A percentile compares a stretch with the other conserved stretches of the same genome.
These are phyloP conservation scores for Fusarium circinatum DNA, from an alignment of 2,329 filamentous ascomycete genomes.

Conservation along the genomic window DNA sequence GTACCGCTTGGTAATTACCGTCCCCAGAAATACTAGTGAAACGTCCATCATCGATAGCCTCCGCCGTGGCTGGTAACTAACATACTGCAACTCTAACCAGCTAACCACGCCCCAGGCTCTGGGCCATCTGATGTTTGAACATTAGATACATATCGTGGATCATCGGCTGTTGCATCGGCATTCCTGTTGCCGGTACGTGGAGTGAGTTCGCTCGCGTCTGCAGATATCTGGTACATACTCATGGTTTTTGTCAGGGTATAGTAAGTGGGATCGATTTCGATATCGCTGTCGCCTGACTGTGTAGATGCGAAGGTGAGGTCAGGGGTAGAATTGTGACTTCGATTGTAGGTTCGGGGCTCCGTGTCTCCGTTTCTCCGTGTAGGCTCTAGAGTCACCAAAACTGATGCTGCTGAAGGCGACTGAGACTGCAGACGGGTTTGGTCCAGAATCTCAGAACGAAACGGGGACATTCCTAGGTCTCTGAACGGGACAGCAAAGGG, in stretches of 20 bases:
- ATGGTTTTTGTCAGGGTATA: neutral
- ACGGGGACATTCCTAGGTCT: neutral
- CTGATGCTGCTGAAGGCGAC: neutral
- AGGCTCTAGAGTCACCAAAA: neutral
- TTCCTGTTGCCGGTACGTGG: slow-evolving; percentile 4
- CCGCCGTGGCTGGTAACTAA: neutral
- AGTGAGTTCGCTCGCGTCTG: neutral
- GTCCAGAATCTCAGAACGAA: neutral
- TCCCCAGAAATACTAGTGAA: slow-evolving; percentile 20
- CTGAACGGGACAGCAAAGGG: neutral
- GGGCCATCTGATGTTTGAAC: neutral
- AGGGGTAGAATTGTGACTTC: slow-evolving; percentile 4
- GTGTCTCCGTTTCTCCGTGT: neutral
- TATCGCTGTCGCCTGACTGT: neutral
- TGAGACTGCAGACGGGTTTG: neutral
- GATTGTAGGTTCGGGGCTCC: neutral
- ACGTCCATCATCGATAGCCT: slow-evolving; percentile 3
- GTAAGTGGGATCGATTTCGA: neutral
- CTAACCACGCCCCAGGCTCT: slow-evolving; percentile 23
- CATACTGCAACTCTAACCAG: neutral
- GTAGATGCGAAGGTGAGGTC: slow-evolving; percentile 17
- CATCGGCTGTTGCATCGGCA: neutral
- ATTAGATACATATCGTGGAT: neutral
- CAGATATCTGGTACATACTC: slow-evolving; percentile 1
- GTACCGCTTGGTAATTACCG: neutral